A percentile compares a stretch with the other conserved stretches of the same genome.
Conservation (phyloP, 2,329 filamentous ascomycete species). For the Macrophomina tecta region DNA sequence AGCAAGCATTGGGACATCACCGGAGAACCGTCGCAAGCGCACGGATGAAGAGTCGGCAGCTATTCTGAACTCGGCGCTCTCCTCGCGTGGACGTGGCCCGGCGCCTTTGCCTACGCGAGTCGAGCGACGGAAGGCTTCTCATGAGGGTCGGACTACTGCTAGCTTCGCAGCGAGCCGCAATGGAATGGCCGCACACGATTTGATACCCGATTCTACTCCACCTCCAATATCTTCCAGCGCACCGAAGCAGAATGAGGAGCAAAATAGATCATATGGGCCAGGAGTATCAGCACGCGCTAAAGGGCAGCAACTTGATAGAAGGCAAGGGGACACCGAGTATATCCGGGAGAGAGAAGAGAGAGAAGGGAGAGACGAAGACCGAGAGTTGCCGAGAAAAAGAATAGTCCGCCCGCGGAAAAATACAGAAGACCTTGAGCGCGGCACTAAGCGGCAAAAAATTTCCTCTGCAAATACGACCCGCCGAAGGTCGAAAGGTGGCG, state of each 20-base stretch:
- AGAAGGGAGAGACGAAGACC: too few relatives aligned
- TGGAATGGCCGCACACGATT: neutral
- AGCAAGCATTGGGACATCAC: neutral
- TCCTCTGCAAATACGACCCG: neutral
- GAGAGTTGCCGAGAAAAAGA: neutral
- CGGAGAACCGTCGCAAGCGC: neutral
- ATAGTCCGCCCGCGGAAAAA: neutral
- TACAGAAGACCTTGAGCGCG: neutral
- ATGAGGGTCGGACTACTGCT: neutral
- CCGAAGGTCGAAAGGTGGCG: neutral
- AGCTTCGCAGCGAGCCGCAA: neutral
- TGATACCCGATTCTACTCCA: neutral
- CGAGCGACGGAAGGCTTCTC: neutral
- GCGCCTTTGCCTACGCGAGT: neutral
- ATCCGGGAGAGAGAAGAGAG: neutral
- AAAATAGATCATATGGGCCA: neutral
- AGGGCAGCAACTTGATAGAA: too few relatives aligned
- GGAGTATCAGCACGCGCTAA: neutral
- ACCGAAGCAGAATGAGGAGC: neutral
- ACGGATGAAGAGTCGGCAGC: constrained; percentile 1
- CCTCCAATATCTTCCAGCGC: neutral
- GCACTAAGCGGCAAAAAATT: neutral
- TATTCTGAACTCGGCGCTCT: neutral
- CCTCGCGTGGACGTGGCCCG: constrained; percentile 2
- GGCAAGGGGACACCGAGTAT: neutral